Percentiles rank a stretch among this genome's conserved stretches.
These are phyloP conservation scores for Populus davidiana DNA, from an alignment of 345 rosid species.

Conservation along the genomic window DNA sequence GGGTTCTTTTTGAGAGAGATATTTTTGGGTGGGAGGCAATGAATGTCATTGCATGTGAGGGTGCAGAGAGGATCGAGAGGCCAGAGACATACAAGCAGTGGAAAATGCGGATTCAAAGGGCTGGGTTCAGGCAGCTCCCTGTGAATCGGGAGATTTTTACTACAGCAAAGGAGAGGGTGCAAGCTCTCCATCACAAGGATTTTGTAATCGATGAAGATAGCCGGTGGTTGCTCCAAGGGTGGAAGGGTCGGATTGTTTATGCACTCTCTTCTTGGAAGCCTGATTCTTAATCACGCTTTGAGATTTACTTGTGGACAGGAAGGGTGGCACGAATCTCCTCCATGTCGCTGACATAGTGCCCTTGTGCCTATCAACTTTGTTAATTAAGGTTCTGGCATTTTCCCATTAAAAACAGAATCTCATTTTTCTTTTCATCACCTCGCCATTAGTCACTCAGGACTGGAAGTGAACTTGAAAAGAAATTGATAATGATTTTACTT, in stretches of 20 bases:
- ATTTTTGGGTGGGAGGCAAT: slow-evolving; percentile 36
- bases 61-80: slow-evolving; percentile 54
- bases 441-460: not conserved
- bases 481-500: not conserved
- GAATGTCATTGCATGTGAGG: slow-evolving; percentile 67
- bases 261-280: slow-evolving; percentile 42
- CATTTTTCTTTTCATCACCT: not conserved
- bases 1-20: slow-evolving; percentile 47
- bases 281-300: slow-evolving; percentile 9
- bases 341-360: not conserved
- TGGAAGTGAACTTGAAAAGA: not conserved
- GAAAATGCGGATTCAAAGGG: slow-evolving; percentile 29
- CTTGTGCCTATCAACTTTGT: not conserved
- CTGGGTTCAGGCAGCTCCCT: slow-evolving; percentile 41
- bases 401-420: not conserved
- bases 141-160: slow-evolving; percentile 26
- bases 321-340: slow-evolving; percentile 1
- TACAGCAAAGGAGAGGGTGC: slow-evolving; percentile 32
- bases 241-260: slow-evolving; percentile 43
- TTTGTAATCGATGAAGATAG: slow-evolving; percentile 42
- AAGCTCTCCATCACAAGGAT: slow-evolving; percentile 33
- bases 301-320: slow-evolving; percentile 2
- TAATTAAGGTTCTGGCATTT: slow-evolving; percentile 15
- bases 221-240: slow-evolving; percentile 42
- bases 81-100: slow-evolving; percentile 46